These are phyloP conservation scores for Xylogone sp. DNA, from an alignment of 2,329 filamentous ascomycete genomes.

Conservation along the genomic window DNA sequence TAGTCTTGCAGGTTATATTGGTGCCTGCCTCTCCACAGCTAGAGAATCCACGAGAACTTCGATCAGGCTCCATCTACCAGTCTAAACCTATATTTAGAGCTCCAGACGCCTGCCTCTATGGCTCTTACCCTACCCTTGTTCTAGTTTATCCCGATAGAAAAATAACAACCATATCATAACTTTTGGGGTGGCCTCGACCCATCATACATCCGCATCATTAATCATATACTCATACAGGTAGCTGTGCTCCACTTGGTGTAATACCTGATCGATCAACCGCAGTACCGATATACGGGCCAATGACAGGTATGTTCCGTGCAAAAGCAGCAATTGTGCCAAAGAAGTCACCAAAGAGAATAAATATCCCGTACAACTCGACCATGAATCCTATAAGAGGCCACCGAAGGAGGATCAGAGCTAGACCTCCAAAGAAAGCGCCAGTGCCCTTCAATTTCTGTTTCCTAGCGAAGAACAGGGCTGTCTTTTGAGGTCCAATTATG, in stretches of 20 bases:
- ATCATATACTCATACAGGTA: slow-evolving; percentile 60
- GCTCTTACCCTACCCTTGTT: not conserved
- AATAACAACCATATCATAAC: not conserved
- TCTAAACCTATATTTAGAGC: slow-evolving; percentile 5
- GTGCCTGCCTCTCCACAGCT: not conserved
- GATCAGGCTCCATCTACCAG: slow-evolving; percentile 5
- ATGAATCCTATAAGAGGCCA: slow-evolving; percentile 92
- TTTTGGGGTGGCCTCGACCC: not conserved
- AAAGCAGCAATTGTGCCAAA: slow-evolving; percentile 88
- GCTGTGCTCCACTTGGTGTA: slow-evolving; percentile 67
- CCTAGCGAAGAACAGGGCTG: slow-evolving; percentile 88
- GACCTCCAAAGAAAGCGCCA: slow-evolving; percentile 78
- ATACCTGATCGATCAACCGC: slow-evolving; percentile 68
- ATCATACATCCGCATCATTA: not conserved
- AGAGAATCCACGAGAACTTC: not conserved
- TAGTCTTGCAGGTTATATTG: not conserved
- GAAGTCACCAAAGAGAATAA: slow-evolving; percentile 94
- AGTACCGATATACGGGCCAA: slow-evolving; percentile 81
- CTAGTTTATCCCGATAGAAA: not conserved
- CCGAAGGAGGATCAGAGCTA: slow-evolving; percentile 78
- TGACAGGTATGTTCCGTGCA: slow-evolving; percentile 75
- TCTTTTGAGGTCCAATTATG: slow-evolving; percentile 91
- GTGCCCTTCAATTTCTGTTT: slow-evolving; percentile 91
- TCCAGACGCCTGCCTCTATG: slow-evolving; percentile 6
- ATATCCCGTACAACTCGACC: slow-evolving; percentile 88